Evolutionary conservation across 129 eudicot genomes (phyloP).

Genomic region (Tagetes patula): DNA sequence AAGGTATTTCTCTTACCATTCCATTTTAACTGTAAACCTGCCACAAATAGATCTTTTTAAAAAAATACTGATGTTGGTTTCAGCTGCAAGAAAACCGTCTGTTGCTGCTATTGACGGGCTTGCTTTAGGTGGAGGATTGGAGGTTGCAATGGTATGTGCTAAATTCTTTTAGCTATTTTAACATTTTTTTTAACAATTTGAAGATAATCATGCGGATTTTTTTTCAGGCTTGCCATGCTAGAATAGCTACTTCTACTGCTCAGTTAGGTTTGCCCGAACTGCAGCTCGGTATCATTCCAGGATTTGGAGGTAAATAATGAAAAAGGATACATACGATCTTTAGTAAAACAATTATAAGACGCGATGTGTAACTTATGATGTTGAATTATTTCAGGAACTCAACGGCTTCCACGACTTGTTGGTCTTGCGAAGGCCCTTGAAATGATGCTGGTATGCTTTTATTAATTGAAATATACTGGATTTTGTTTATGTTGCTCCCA

Average conservation of each 20-base stretch:
- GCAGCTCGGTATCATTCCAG: conserved; percentile 96
- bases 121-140: conserved; percentile 97
- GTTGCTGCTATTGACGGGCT: conserved; percentile 99
- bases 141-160: conserved; percentile 90
- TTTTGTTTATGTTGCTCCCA: not conserved
- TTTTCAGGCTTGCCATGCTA: conserved; percentile 91
- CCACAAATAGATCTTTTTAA: not conserved
- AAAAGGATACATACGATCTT: not conserved
- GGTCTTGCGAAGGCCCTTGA: conserved; percentile 93
- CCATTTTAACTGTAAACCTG: not conserved
- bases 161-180: not conserved
- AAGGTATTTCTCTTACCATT: conserved; percentile 45
- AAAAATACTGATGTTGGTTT: conserved; percentile 22
- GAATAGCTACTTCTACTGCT: conserved; percentile 79
- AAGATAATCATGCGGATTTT: not conserved
- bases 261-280: conserved; percentile 95
- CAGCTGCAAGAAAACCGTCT: conserved; percentile 88
- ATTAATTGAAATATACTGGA: not conserved
- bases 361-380: conserved; percentile 8
- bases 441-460: conserved; percentile 82
- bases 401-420: conserved; percentile 96
- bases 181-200: not conserved
- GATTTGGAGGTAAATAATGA: conserved; percentile 82
- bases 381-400: conserved; percentile 68
- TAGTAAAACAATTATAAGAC: not conserved